phyloP scores from a whole-genome alignment of 2,329 filamentous ascomycete genomes.

The Rugonectria rugulosa region DNA sequence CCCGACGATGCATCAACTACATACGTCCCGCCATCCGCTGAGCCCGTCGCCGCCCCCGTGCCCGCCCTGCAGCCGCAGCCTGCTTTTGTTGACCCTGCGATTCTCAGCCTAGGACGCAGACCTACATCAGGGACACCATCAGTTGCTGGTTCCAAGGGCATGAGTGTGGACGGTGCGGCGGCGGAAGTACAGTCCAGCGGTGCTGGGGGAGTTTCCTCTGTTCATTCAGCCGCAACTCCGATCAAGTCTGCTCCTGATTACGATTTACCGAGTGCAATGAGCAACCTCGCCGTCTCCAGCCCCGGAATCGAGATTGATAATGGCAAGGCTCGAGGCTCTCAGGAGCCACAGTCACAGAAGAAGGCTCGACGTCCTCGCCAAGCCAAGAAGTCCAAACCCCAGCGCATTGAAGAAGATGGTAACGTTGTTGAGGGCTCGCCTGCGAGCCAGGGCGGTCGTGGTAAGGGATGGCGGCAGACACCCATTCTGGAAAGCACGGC shows the following conservation, averaged over 20 bases:
- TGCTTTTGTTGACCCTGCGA: constrained; percentile 81
- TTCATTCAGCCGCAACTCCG: constrained; percentile 16
- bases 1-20: constrained; percentile 39
- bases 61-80: constrained; percentile 43
- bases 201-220: constrained; percentile 17
- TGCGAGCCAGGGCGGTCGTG: constrained; percentile 44
- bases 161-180: constrained; percentile 17
- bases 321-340: constrained; percentile 28
- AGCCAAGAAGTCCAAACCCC: constrained; percentile 42
- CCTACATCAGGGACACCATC: constrained; percentile 43
- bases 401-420: constrained; percentile 38
- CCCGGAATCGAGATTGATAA: constrained; percentile 24
- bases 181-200: constrained; percentile 20
- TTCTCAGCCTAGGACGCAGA: constrained; percentile 70
- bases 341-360: constrained; percentile 39
- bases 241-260: constrained; percentile 32
- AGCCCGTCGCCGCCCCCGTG: constrained; percentile 36
- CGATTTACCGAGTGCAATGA: constrained; percentile 38
- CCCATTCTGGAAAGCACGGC: constrained; percentile 67
- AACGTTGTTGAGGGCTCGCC: constrained; percentile 34
- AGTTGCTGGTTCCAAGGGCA: constrained; percentile 27
- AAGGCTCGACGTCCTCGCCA: constrained; percentile 44
- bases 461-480: constrained; percentile 67
- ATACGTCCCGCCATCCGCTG: constrained; percentile 36
- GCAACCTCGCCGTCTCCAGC: constrained; percentile 34